A percentile compares a stretch with the other conserved stretches of the same genome.
phyloP scores from a whole-genome alignment of 768 basidiomycete species.

The Boletus bicolor region DNA sequence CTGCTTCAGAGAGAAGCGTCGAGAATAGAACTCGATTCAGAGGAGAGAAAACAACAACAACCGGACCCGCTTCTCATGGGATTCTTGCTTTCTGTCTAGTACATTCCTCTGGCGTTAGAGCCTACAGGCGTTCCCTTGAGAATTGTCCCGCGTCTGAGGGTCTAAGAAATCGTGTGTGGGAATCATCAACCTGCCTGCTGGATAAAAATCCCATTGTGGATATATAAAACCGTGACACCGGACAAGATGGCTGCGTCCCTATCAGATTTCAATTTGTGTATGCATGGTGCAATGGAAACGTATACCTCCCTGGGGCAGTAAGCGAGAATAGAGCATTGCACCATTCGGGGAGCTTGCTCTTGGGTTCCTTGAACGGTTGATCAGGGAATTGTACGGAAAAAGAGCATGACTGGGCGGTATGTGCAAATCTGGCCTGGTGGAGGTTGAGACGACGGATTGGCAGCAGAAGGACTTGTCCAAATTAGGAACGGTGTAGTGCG shows the following conservation, averaged over 20 bases:
- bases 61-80: not conserved
- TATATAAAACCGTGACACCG: not conserved
- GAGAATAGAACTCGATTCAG: too few species aligned
- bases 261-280: not conserved
- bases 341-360: not conserved
- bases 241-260: not conserved
- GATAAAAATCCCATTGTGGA: not conserved
- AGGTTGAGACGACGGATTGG: too few species aligned
- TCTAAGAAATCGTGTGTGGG: not conserved
- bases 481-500: constrained; percentile 9
- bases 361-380: too few species aligned
- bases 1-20: too few species aligned
- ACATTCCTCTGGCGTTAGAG: too few species aligned
- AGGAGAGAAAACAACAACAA: not conserved
- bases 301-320: too few species aligned
- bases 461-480: not conserved
- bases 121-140: not conserved
- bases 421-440: not conserved
- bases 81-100: not conserved
- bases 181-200: not conserved
- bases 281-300: not conserved
- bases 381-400: too few species aligned
- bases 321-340: not conserved
- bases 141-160: not conserved
- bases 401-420: not conserved